Base-by-base conservation (phyloP, 1,139 yeast genomes). In the Meyerozyma sp. region DNA sequence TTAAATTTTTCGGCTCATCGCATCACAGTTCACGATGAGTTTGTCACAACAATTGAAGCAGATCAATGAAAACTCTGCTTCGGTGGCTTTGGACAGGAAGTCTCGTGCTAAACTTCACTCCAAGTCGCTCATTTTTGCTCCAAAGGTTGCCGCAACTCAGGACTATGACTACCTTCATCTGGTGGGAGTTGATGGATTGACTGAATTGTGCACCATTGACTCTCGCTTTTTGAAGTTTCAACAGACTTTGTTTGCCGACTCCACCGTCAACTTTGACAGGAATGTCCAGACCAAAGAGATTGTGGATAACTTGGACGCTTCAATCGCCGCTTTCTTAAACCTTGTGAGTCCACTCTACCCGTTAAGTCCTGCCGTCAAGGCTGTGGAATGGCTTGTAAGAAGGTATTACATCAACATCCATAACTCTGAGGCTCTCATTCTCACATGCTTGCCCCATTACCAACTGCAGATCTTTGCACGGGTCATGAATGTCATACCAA, bases 311-410 rank as follows among this genome's bases (percentile, higher is more conserved):
- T 70, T 94, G 47, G 82, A 90, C 59, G 75, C 74, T 46, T 90
- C 93, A 34, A 78, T 93, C 43, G 78, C 79, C 47, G 83, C 84
- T 14, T 93, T 88, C 57, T 68, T 93, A 49, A 73, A 83, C 42
- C 70, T 91, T 51, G 70, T 82, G n/a, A 84, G 95, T 2, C 88
- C 89, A 3, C 76, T 79, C 56, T 81, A 93, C 74, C 77, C 79
- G 49, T 68, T 90, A 43, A 76, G 82, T 27, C 88, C 95, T 13
- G 78, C 96, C 2, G 61, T 89, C 42, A 84, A 83, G 56, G 94
- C 97, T 9, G 73, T 89, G 10, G 99, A 93, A 68, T 93, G 98
- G 98, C 78, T 93, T 34, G 84, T 93, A 23, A 84, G 98, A 67
- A 77, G 98, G 55, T 94, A 91, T 62, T 89, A 87, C 60, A 81